These are phyloP conservation scores for Pichia californica DNA, from an alignment of 805 yeast species.

Conservation along the genomic window DNA sequence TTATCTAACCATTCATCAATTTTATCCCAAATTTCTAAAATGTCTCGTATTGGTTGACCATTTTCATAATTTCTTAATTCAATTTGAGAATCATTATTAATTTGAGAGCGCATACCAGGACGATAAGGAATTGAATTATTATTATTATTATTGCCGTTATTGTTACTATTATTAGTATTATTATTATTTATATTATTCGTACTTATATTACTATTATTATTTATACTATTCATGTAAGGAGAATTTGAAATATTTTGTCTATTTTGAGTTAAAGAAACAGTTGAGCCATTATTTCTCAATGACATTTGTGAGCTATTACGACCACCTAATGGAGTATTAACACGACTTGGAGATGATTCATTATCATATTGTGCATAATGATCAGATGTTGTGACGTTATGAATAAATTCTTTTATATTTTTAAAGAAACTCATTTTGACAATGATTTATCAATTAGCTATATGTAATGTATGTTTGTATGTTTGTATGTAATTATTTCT, in stretches of 20 bases:
- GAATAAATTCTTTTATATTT: constrained; percentile 31
- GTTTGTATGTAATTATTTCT: no score
- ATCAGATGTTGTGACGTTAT: constrained; percentile 52
- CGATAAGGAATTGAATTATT: constrained; percentile 30
- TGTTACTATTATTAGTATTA: constrained; percentile 10
- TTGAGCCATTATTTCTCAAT: constrained; percentile 23
- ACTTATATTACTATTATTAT: constrained; percentile 4
- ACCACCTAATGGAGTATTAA: constrained; percentile 17
- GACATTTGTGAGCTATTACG: constrained; percentile 20
- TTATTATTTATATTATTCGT: constrained; percentile 14
- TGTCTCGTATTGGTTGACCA: constrained; percentile 55
- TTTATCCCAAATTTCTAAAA: constrained; percentile 81
- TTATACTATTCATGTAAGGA: neutral
- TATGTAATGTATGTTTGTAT: no score
- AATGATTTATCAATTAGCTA: no score
- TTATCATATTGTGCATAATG: constrained; percentile 52
- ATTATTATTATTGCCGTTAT: constrained; percentile 15
- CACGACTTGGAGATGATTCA: constrained; percentile 25
- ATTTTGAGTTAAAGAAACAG: constrained; percentile 24
- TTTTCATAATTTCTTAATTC: constrained; percentile 34
- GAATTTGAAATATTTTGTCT: neutral
- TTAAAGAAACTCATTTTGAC: constrained; percentile 25
- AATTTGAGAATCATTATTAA: constrained; percentile 50
- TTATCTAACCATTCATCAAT: constrained; percentile 77
- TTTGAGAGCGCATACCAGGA: constrained; percentile 34